These are phyloP conservation scores for Sarocladium brachiariae DNA, from an alignment of 2,329 filamentous ascomycete genomes.

Conservation along the genomic window DNA sequence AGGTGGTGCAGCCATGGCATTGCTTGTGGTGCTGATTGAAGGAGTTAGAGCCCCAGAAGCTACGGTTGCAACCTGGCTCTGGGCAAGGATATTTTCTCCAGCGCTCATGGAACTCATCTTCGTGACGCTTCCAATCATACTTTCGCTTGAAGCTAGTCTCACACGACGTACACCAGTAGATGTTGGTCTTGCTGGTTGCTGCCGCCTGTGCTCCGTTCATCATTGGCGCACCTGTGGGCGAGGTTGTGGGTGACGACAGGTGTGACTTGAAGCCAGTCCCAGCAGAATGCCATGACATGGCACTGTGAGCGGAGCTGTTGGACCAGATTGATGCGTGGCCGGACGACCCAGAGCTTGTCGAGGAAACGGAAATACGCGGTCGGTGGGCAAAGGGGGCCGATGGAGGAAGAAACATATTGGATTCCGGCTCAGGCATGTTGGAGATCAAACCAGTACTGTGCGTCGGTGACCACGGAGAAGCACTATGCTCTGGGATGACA, in stretches of 20 bases:
- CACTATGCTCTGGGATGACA: slow-evolving; percentile 4
- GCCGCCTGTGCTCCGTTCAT: slow-evolving; percentile 25
- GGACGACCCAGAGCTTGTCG: slow-evolving; percentile 42
- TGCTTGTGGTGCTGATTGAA: slow-evolving; percentile 64
- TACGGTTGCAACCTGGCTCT: slow-evolving; percentile 56
- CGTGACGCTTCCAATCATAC: slow-evolving; percentile 63
- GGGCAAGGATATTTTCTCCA: slow-evolving; percentile 62
- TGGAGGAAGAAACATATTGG: slow-evolving; percentile 24
- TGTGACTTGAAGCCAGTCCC: slow-evolving; percentile 11
- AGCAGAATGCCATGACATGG: slow-evolving; percentile 33
- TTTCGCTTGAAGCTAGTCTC: slow-evolving; percentile 62
- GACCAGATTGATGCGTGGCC: slow-evolving; percentile 42
- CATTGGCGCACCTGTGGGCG: slow-evolving; percentile 20
- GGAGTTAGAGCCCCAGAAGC: slow-evolving; percentile 61
- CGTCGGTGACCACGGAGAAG: slow-evolving; percentile 5
- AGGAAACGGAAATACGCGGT: slow-evolving; percentile 40
- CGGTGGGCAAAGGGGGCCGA: slow-evolving; percentile 33
- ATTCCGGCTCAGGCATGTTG: slow-evolving; percentile 4
- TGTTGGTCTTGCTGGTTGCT: slow-evolving; percentile 33
- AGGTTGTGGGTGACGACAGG: slow-evolving; percentile 22
- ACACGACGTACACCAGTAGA: slow-evolving; percentile 51
- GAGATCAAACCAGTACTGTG: not conserved
- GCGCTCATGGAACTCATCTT: slow-evolving; percentile 63
- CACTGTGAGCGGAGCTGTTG: slow-evolving; percentile 31
- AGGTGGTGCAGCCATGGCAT: slow-evolving; percentile 57